These are phyloP conservation scores for Daldinia bambusicola DNA, from an alignment of 495 filamentous ascomycete genomes.

Conservation along the genomic window DNA sequence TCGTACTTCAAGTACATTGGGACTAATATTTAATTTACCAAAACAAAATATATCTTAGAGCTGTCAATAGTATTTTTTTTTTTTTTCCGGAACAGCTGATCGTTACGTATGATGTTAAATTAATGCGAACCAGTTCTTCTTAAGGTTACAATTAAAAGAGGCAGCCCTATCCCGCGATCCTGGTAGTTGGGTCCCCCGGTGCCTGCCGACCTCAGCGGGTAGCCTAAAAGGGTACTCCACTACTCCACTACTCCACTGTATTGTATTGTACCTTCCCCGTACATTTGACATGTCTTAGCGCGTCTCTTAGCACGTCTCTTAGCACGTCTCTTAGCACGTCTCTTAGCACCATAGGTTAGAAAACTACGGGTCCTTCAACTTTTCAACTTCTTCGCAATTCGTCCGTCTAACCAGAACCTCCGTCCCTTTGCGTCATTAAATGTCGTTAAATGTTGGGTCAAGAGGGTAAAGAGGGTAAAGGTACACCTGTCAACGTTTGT, in stretches of 20 bases:
- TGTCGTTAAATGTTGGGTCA: background rate
- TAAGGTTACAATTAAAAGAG: slow-evolving; percentile 8
- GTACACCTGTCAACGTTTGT: background rate
- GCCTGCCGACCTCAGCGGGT: slow-evolving; percentile 2
- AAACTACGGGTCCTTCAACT: no score
- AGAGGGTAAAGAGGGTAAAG: background rate
- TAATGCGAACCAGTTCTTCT: background rate
- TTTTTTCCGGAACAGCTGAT: slow-evolving; percentile 1
- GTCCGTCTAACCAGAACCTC: background rate
- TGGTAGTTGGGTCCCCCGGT: slow-evolving; percentile 28
- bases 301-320: no score
- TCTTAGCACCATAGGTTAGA: background rate
- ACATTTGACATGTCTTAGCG: background rate
- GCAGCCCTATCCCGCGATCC: slow-evolving; percentile 20
- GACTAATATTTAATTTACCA: background rate
- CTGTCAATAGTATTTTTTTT: background rate
- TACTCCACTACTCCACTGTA: no score
- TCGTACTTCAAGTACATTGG: no score
- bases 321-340: no score
- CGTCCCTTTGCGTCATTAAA: background rate
- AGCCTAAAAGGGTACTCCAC: slow-evolving; percentile 5
- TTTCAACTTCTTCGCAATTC: slow-evolving; percentile 4
- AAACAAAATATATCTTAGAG: background rate
- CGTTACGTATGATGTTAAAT: background rate
- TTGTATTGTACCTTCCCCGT: background rate